Percentiles rank a stretch among this genome's conserved stretches.
Evolutionary conservation across 163 green algal genomes (phyloP).

Genomic region (Chlorella variabilis): DNA sequence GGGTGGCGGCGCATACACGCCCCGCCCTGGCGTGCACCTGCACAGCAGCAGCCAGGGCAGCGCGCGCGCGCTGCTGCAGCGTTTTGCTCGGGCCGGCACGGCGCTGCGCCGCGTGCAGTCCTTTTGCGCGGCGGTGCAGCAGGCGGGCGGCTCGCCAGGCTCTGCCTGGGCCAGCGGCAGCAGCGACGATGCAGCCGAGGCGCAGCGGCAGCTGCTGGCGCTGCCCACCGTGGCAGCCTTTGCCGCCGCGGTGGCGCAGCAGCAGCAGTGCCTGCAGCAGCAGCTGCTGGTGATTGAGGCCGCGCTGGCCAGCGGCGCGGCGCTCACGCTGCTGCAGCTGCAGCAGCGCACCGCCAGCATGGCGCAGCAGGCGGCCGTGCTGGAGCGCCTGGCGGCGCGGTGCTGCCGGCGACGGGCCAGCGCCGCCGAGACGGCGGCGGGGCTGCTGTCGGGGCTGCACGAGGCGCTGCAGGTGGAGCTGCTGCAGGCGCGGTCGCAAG

Average conservation of each 20-base stretch:
- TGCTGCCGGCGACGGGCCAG: slow-evolving; percentile 12
- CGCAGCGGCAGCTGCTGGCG: not conserved
- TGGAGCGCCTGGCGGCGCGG: not conserved
- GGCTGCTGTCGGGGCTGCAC: slow-evolving; percentile 38
- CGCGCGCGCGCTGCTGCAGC: slow-evolving; percentile 33
- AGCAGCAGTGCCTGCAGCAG: slow-evolving; percentile 31
- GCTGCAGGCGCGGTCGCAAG: slow-evolving; percentile 36
- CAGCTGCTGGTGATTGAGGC: slow-evolving; percentile 46
- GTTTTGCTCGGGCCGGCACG: slow-evolving; percentile 24
- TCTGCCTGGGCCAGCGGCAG: not conserved
- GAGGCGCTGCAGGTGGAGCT: slow-evolving; percentile 37
- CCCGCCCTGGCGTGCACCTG: slow-evolving; percentile 31
- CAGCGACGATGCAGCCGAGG: not conserved
- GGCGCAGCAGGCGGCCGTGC: slow-evolving; percentile 30
- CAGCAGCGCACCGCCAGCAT: slow-evolving; percentile 16
- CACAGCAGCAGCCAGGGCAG: slow-evolving; percentile 23
- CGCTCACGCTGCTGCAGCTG: slow-evolving; percentile 37
- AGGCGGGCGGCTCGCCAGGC: too few species aligned
- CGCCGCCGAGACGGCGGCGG: slow-evolving; percentile 27
- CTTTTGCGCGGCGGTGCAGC: slow-evolving; percentile 13
- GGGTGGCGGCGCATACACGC: not conserved
- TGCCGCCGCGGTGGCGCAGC: slow-evolving; percentile 33
- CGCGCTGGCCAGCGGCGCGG: not conserved
- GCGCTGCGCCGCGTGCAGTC: slow-evolving; percentile 27
- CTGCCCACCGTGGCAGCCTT: slow-evolving; percentile 49